These are phyloP conservation scores for Helotiales sp. DNA, from an alignment of 2,329 filamentous ascomycete species.

Conservation along the genomic window DNA sequence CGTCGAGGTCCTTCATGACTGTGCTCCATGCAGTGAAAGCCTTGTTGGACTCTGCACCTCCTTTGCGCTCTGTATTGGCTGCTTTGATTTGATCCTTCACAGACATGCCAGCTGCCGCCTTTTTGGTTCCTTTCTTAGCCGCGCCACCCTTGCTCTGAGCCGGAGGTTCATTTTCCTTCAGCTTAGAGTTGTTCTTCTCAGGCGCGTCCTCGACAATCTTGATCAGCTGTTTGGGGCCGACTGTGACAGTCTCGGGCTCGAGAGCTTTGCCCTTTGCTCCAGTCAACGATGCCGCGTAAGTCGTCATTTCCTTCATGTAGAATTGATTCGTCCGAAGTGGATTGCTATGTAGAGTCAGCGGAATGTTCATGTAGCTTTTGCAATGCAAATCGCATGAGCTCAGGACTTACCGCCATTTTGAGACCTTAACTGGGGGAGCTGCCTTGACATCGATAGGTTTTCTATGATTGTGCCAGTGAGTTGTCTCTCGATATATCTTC, in stretches of 20 bases:
- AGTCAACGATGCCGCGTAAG: slow-evolving; percentile 70
- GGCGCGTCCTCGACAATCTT: slow-evolving; percentile 31
- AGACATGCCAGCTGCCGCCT: slow-evolving; percentile 40
- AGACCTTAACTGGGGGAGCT: slow-evolving; percentile 42
- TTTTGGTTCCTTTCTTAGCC: slow-evolving; percentile 36
- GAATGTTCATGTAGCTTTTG: background rate
- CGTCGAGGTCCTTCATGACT: slow-evolving; percentile 32
- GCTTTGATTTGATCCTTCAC: slow-evolving; percentile 37
- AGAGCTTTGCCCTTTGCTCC: slow-evolving; percentile 62
- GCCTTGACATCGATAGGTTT: slow-evolving; percentile 47
- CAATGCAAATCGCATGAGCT: background rate
- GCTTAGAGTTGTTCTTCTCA: slow-evolving; percentile 20
- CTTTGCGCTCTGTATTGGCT: slow-evolving; percentile 33
- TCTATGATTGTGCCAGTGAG: slow-evolving; percentile 65
- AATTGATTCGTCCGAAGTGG: slow-evolving; percentile 49
- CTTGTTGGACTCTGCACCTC: slow-evolving; percentile 32
- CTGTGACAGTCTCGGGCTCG: slow-evolving; percentile 63
- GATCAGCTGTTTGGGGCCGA: slow-evolving; percentile 35
- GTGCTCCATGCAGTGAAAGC: slow-evolving; percentile 33
- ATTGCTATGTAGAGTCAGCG: slow-evolving; percentile 26
- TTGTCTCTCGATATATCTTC: slow-evolving; percentile 48
- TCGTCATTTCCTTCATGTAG: slow-evolving; percentile 66
- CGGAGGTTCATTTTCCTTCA: slow-evolving; percentile 28
- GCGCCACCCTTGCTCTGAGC: slow-evolving; percentile 10
- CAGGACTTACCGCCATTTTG: slow-evolving; percentile 34